These are phyloP conservation scores for Catharanthus roseus DNA, from an alignment of 257 asterid genomes.

Conservation along the genomic window DNA sequence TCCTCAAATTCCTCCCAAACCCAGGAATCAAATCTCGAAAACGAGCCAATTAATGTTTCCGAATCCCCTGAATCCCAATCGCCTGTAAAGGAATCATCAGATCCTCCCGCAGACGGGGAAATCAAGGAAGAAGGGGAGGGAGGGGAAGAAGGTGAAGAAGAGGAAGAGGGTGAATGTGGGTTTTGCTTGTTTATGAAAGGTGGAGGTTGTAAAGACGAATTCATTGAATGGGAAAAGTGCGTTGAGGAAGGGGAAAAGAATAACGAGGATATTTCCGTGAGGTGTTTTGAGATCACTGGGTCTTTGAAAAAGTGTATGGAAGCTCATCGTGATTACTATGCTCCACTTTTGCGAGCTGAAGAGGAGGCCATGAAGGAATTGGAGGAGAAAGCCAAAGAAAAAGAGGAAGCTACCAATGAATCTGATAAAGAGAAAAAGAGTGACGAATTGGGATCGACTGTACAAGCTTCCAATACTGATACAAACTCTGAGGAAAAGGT, in stretches of 20 bases:
- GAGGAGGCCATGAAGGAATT: constrained; percentile 46
- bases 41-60: constrained; percentile 10
- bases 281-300: constrained; percentile 49
- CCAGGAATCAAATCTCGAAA: constrained; percentile 18
- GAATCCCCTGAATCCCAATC: constrained; percentile 14
- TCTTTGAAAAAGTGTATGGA: constrained; percentile 75
- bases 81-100: constrained; percentile 22
- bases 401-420: neutral
- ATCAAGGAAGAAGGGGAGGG: constrained; percentile 5
- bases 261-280: constrained; percentile 54
- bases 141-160: constrained; percentile 29
- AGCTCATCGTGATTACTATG: constrained; percentile 63
- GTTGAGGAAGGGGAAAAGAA: constrained; percentile 64
- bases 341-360: constrained; percentile 58
- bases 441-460: constrained; percentile 7
- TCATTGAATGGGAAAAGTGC: constrained; percentile 67
- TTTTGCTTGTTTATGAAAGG: constrained; percentile 82
- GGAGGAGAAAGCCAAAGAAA: constrained; percentile 35
- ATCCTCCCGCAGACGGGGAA: constrained; percentile 20
- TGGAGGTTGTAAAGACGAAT: constrained; percentile 67
- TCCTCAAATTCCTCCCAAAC: constrained; percentile 25
- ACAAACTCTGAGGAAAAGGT: constrained; percentile 12
- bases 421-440: constrained; percentile 8
- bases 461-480: constrained; percentile 4
- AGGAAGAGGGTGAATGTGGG: constrained; percentile 74